Evolutionary conservation across 805 yeast species (phyloP).

Genomic region (Helenozyma baotianmanensis): DNA sequence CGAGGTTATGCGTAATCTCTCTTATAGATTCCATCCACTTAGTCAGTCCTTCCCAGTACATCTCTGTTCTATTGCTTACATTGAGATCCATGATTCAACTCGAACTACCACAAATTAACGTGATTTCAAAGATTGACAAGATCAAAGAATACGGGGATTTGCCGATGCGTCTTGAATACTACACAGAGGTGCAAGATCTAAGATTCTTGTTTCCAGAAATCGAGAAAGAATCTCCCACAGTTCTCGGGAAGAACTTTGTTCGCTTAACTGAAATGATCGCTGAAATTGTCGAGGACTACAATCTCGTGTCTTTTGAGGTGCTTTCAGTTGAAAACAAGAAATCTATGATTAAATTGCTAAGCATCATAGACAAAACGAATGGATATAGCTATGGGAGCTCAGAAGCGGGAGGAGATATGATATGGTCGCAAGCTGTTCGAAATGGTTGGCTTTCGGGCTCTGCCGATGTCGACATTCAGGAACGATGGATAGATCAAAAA

Average conservation of each 20-base stretch:
- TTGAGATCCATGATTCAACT: conserved; percentile 89
- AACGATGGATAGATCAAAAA: conserved; percentile 90
- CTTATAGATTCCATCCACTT: conserved; percentile 78
- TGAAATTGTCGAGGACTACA: conserved; percentile 82
- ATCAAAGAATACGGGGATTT: conserved; percentile 71
- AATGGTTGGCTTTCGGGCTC: conserved; percentile 56
- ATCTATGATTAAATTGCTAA: conserved; percentile 79
- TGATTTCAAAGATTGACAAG: conserved; percentile 85
- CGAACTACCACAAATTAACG: conserved; percentile 90
- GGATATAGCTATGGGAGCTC: conserved; percentile 92
- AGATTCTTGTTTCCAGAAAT: conserved; percentile 61
- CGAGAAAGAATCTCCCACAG: conserved; percentile 66
- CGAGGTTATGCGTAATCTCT: conserved; percentile 80
- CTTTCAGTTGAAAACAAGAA: conserved; percentile 86
- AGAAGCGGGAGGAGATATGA: conserved; percentile 94
- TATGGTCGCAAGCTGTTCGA: conserved; percentile 95
- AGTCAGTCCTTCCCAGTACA: conserved; percentile 83
- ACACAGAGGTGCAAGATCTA: conserved; percentile 89
- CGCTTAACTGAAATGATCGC: conserved; percentile 72
- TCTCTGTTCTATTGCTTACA: conserved; percentile 74
- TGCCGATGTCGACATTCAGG: conserved; percentile 72
- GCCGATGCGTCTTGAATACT: conserved; percentile 78
- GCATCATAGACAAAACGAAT: conserved; percentile 81
- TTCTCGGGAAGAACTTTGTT: conserved; percentile 57
- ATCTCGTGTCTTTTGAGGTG: conserved; percentile 84